These are phyloP conservation scores for Suhomyces yuchorum DNA, from an alignment of 1,139 yeast species.

Conservation along the genomic window DNA sequence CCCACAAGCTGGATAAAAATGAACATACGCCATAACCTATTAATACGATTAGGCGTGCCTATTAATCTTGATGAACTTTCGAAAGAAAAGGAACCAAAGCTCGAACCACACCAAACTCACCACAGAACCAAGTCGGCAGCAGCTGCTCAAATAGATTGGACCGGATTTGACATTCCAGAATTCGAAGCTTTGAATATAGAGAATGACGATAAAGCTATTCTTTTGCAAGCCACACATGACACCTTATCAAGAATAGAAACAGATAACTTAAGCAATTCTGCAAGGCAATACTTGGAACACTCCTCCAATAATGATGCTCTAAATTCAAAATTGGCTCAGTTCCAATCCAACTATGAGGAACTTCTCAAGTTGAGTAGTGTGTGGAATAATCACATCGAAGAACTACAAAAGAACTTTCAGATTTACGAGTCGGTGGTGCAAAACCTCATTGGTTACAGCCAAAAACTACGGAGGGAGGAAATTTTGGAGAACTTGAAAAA, in stretches of 20 bases:
- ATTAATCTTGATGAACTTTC: constrained; percentile 55
- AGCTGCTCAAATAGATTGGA: constrained; percentile 39
- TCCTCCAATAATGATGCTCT: constrained; percentile 23
- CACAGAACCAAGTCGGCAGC: constrained; percentile 27
- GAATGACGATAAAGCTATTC: constrained; percentile 21
- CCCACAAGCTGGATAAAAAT: constrained; percentile 63
- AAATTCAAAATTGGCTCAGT: constrained; percentile 32
- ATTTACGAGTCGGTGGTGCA: constrained; percentile 73
- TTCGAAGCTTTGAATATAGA: constrained; percentile 26
- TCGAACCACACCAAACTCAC: constrained; percentile 7
- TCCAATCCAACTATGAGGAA: constrained; percentile 29
- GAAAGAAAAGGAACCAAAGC: constrained; percentile 7
- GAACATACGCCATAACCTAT: constrained; percentile 56
- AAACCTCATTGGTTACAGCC: constrained; percentile 70
- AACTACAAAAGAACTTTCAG: constrained; percentile 54
- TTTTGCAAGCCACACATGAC: constrained; percentile 28
- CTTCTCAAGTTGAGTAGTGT: constrained; percentile 43
- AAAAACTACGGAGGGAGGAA: constrained; percentile 54
- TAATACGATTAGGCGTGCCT: constrained; percentile 61
- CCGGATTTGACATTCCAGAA: constrained; percentile 31
- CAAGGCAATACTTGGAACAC: constrained; percentile 30
- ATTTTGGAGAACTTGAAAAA: constrained; percentile 41
- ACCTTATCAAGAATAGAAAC: constrained; percentile 37
- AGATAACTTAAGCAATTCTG: constrained; percentile 39
- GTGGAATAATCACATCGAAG: constrained; percentile 51